Evolutionary conservation across 1,284 basidiomycete genomes (phyloP), one percentile per base, ranked within the genome.

Genomic region (Moniliophthora roreri): DNA sequence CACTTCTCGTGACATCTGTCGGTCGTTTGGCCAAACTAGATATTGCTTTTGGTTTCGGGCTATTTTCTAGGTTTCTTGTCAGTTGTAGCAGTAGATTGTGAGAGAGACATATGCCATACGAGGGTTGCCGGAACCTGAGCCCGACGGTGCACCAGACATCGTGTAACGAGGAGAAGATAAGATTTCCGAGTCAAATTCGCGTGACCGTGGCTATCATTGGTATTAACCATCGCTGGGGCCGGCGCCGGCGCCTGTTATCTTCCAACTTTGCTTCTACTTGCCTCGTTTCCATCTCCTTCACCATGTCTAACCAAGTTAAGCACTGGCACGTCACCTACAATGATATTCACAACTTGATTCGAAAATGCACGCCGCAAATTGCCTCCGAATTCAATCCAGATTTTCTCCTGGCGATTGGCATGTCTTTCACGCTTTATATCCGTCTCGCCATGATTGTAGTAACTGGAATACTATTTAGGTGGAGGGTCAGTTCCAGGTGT

Each of bases 341-440:
- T 60, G 85, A 92, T 35, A 84, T 93, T 56, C 91, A 94, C 75
- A 88, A 90, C 61, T 76, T 91, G 55, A 91, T 93, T 60, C 81
- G 81, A 61, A 71, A 70, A 9, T 74, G 77, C 6, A 83, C 85
- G 0, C 72, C 75, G 45, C 74, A 78, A 62, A 89, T 93, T 60
- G 82, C 80, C 23, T 65, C 66, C 10, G 75, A 81, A 37, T 93
- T 91, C 73, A 84, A 87, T 62, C 91, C 91, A 16, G 84, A 91
- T 65, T 69, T 91, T 57, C 74, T 93, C 63, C 80, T 93, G 57
- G 91, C 91, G 10, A 93, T 93, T 61, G 91, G 89, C 86, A 60
- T 36, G 78, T 66, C 37, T 46, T 37, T 41, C 55, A 51, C 39
- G 18, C 26, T 34, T 49, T 45, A 54, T 41, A 38, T 53, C 16